Evolutionary conservation across 371 early-diverging fungal genomes (phyloP).

Genomic region (Blakeslea trispora): DNA sequence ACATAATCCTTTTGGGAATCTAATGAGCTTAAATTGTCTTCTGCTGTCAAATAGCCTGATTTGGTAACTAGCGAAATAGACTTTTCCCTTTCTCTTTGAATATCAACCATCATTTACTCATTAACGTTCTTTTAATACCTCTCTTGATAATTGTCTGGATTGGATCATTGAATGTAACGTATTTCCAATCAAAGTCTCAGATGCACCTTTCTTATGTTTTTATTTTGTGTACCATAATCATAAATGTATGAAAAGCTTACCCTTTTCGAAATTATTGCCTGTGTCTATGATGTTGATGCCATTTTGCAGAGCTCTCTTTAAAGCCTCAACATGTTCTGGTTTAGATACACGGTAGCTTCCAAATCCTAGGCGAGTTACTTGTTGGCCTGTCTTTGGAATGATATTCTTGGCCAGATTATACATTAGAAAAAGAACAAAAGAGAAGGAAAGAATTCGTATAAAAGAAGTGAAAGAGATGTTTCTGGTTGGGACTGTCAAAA

Average conservation of each 20-base stretch:
- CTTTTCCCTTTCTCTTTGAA: constrained; percentile 30
- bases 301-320: constrained; percentile 53
- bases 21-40: constrained; percentile 24
- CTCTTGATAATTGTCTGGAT: constrained; percentile 32
- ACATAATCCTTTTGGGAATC: constrained; percentile 42
- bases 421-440: constrained; percentile 2
- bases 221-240: not conserved
- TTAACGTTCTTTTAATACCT: constrained; percentile 41
- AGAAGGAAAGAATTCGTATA: not conserved
- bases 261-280: constrained; percentile 72
- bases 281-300: constrained; percentile 81
- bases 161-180: constrained; percentile 45
- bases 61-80: constrained; percentile 68
- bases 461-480: too few relatives aligned
- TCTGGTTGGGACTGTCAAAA: too few relatives aligned
- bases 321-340: constrained; percentile 49
- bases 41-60: constrained; percentile 61
- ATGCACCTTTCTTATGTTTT: constrained; percentile 41
- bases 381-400: constrained; percentile 31
- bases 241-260: constrained; percentile 27
- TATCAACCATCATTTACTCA: too few relatives aligned
- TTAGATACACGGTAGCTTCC: constrained; percentile 58
- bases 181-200: constrained; percentile 64
- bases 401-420: constrained; percentile 8
- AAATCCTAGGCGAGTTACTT: constrained; percentile 65